A percentile compares a stretch with the other conserved stretches of the same genome.
Conservation (phyloP, 495 filamentous ascomycete genomes). For the Aspergillus carlsbadensis region DNA sequence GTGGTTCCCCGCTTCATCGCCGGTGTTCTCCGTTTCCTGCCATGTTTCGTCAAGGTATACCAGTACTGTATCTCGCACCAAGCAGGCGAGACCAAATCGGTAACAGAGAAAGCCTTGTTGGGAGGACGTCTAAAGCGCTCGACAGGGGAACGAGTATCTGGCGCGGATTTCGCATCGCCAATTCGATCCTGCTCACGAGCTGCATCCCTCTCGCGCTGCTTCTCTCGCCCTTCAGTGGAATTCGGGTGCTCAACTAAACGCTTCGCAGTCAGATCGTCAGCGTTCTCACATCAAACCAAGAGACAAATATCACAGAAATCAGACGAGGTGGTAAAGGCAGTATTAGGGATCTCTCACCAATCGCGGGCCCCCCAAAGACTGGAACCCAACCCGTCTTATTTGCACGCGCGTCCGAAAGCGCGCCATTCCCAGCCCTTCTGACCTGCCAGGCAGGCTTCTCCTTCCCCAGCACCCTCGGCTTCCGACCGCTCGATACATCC, state of each 20-base stretch:
- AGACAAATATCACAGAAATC: constrained; percentile 2
- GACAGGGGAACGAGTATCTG: constrained; percentile 55
- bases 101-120: constrained; percentile 81
- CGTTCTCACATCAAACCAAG: constrained; percentile 13
- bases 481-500: constrained; percentile 26
- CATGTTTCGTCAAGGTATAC: constrained; percentile 76
- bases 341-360: constrained; percentile 29
- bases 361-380: constrained; percentile 30
- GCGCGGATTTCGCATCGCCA: constrained; percentile 6
- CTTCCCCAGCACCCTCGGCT: constrained; percentile 44
- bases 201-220: constrained; percentile 21
- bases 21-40: constrained; percentile 67
- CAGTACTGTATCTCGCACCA: constrained; percentile 97
- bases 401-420: constrained; percentile 8
- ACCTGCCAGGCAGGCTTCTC: constrained; percentile 40
- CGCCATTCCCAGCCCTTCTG: constrained; percentile 13
- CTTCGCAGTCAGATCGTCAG: constrained; percentile 59
- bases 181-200: constrained; percentile 13
- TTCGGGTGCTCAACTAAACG: constrained; percentile 61
- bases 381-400: constrained; percentile 26
- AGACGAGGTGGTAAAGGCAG: constrained; percentile 1
- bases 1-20: constrained; percentile 80
- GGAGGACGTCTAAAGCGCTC: constrained; percentile 78
- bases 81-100: constrained; percentile 80
- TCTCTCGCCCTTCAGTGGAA: constrained; percentile 45